Evolutionary conservation across 768 basidiomycete species (phyloP).

Genomic region (Chlorophyllum brunneum): DNA sequence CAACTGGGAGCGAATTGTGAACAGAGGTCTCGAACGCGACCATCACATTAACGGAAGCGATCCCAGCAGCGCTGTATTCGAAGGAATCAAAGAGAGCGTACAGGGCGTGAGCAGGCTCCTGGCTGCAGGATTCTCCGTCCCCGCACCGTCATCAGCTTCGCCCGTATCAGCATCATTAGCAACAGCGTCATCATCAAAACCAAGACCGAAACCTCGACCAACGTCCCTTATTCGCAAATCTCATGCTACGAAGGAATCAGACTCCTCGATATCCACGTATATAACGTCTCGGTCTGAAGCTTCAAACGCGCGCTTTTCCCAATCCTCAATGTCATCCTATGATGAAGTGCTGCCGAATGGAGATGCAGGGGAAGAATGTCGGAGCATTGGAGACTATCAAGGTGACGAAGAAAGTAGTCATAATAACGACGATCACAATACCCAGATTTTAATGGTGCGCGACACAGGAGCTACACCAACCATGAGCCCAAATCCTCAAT

Average conservation of each 20-base stretch:
- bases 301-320: conserved; percentile 37
- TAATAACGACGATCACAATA: conserved; percentile 15
- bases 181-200: neutral
- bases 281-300: conserved; percentile 17
- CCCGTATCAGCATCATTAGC: conserved; percentile 1
- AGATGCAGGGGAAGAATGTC: neutral
- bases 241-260: conserved; percentile 22
- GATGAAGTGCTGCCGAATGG: conserved; percentile 26
- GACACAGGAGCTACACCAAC: conserved; percentile 49
- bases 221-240: conserved; percentile 19
- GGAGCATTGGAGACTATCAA: too few relatives aligned
- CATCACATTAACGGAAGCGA: conserved; percentile 8
- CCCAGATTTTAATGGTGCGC: conserved; percentile 37
- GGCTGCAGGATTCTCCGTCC: conserved; percentile 35
- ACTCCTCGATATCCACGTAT: conserved; percentile 27
- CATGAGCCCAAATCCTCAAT: conserved; percentile 47
- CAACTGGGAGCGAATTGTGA: conserved; percentile 81
- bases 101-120: conserved; percentile 56
- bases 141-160: neutral
- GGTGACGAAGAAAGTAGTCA: conserved; percentile 18
- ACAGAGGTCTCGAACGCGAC: conserved; percentile 48
- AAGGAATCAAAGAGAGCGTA: conserved; percentile 64
- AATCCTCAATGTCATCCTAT: conserved; percentile 43
- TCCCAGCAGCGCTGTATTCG: conserved; percentile 27
- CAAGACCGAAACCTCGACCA: conserved; percentile 8